These are phyloP conservation scores for Cladosporium halotolerans DNA, from an alignment of 2,329 filamentous ascomycete species.

Conservation along the genomic window DNA sequence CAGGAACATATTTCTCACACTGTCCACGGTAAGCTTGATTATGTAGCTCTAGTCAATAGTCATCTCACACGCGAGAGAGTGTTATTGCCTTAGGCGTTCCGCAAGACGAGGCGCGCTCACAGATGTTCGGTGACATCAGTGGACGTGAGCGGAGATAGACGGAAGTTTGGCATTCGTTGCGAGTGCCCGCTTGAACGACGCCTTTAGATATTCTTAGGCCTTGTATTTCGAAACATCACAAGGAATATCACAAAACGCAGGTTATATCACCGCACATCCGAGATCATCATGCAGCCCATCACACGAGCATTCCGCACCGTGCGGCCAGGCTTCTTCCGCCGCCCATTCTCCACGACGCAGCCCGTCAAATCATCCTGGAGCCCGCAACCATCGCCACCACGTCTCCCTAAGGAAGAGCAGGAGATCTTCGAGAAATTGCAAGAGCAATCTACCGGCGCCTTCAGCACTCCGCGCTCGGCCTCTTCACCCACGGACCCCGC, in stretches of 20 bases:
- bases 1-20: too few relatives aligned
- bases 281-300: slow-evolving; percentile 19
- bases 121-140: too few relatives aligned
- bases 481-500: slow-evolving; percentile 32
- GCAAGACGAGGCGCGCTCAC: too few relatives aligned
- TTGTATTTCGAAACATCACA: too few relatives aligned
- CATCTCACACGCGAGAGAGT: too few relatives aligned
- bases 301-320: slow-evolving; percentile 17
- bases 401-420: slow-evolving; percentile 82
- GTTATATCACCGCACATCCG: background rate
- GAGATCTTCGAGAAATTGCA: slow-evolving; percentile 86
- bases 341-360: slow-evolving; percentile 30
- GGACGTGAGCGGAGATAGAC: background rate
- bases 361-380: slow-evolving; percentile 21
- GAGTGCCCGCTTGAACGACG: background rate
- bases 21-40: too few relatives aligned
- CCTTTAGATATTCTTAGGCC: background rate
- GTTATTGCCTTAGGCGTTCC: too few relatives aligned
- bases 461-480: slow-evolving; percentile 55
- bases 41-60: too few relatives aligned
- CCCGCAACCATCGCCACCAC: slow-evolving; percentile 65
- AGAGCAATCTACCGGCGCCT: slow-evolving; percentile 67
- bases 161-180: background rate
- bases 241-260: too few relatives aligned
- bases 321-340: slow-evolving; percentile 24